Conservation (phyloP, 176 grass and related monocot genomes). For the Oryza meridionalis region DNA sequence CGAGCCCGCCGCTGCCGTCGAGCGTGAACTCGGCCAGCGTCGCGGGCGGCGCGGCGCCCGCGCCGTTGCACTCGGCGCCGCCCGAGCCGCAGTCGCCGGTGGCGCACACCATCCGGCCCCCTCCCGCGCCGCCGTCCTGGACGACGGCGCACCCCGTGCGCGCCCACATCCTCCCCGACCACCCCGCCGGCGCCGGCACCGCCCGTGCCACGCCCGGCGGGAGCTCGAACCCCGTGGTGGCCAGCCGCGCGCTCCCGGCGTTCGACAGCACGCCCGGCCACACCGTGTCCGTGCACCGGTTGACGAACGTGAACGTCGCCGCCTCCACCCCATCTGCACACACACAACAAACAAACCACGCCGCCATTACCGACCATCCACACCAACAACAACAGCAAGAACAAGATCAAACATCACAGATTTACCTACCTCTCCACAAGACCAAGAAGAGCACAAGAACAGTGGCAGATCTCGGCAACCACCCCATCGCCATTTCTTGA, state of each 20-base stretch:
- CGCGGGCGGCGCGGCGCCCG: constrained; percentile 67
- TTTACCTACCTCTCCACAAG: constrained; percentile 37
- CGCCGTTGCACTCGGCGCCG: constrained; percentile 69
- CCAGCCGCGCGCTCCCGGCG: constrained; percentile 64
- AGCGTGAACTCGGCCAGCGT: constrained; percentile 98
- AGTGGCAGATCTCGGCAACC: constrained; percentile 7
- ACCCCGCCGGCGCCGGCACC: constrained; percentile 63
- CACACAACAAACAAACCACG: not conserved
- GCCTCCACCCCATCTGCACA: constrained; percentile 44
- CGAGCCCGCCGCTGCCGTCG: constrained; percentile 50
- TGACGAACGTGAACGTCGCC: constrained; percentile 79
- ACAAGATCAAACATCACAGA: not conserved
- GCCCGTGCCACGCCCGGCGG: constrained; percentile 47
- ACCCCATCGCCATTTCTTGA: constrained; percentile 33
- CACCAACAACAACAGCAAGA: not conserved
- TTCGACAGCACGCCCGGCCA: constrained; percentile 82
- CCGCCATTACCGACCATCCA: not conserved
- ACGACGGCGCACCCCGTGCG: constrained; percentile 60
- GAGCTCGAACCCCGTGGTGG: constrained; percentile 81
- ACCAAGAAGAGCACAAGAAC: constrained; percentile 32
- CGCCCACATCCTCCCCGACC: constrained; percentile 88
- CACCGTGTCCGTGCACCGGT: constrained; percentile 64
- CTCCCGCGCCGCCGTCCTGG: constrained; percentile 35
- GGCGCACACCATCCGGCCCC: constrained; percentile 50
- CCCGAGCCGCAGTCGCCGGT: constrained; percentile 89